Evolutionary conservation across 108 stramenopile species (phyloP).

Genomic region (Craspedostauros australis): DNA sequence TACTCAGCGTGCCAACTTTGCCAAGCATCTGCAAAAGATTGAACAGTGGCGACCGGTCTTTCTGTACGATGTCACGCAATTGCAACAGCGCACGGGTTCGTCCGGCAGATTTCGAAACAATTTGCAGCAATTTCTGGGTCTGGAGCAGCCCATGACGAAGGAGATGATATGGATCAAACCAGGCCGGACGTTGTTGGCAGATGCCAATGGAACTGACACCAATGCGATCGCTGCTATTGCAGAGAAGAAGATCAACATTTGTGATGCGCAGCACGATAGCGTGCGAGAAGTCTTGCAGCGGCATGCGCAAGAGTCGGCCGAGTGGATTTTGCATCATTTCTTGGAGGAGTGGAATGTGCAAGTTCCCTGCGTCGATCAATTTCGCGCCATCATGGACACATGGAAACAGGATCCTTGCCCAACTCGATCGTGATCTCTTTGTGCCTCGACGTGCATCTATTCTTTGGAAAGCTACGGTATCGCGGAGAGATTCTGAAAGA

Average conservation of each 20-base stretch:
- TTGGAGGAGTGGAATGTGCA: slow-evolving; percentile 33
- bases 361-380: slow-evolving; percentile 27
- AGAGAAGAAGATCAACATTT: slow-evolving; percentile 45
- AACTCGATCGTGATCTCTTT: slow-evolving; percentile 1
- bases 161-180: slow-evolving; percentile 33
- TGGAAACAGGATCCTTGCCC: slow-evolving; percentile 53
- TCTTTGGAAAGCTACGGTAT: too few species aligned
- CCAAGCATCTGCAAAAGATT: slow-evolving; percentile 16
- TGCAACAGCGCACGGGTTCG: neutral
- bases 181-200: slow-evolving; percentile 5
- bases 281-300: slow-evolving; percentile 29
- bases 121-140: slow-evolving; percentile 34
- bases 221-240: neutral
- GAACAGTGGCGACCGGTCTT: slow-evolving; percentile 24
- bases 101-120: slow-evolving; percentile 19
- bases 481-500: too few species aligned
- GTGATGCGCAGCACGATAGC: slow-evolving; percentile 24
- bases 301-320: slow-evolving; percentile 21
- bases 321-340: slow-evolving; percentile 47
- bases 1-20: slow-evolving; percentile 61
- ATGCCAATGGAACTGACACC: slow-evolving; percentile 9
- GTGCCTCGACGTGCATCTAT: too few species aligned
- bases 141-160: slow-evolving; percentile 8
- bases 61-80: slow-evolving; percentile 38
- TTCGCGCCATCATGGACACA: slow-evolving; percentile 6